phyloP scores from a whole-genome alignment of 1,284 basidiomycete genomes.

The Irpex rosettiformis region DNA sequence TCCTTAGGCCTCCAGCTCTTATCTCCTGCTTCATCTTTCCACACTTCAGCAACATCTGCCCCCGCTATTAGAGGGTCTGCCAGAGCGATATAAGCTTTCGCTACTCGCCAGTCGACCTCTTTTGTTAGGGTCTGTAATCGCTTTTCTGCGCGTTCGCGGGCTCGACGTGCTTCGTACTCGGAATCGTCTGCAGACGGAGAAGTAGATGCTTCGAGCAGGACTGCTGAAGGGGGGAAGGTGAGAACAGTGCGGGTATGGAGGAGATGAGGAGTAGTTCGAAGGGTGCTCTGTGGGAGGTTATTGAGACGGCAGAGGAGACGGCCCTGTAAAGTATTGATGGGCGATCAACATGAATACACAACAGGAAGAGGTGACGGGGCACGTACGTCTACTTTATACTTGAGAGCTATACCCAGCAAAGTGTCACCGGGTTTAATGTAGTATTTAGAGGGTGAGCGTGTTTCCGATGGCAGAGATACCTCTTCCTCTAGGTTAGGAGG shows the following conservation, averaged over 20 bases:
- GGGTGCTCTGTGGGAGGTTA: slow-evolving; percentile 57
- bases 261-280: slow-evolving; percentile 69
- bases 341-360: too few relatives aligned
- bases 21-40: slow-evolving; percentile 27
- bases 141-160: slow-evolving; percentile 54
- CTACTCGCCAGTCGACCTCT: slow-evolving; percentile 63
- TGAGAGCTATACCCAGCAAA: slow-evolving; percentile 61
- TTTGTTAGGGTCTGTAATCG: slow-evolving; percentile 63
- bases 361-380: slow-evolving; percentile 1
- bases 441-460: slow-evolving; percentile 38
- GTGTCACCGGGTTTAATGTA: slow-evolving; percentile 61
- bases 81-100: slow-evolving; percentile 63
- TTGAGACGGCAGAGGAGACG: slow-evolving; percentile 61
- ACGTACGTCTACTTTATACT: slow-evolving; percentile 59
- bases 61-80: slow-evolving; percentile 35
- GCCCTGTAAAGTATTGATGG: too few relatives aligned
- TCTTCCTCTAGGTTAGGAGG: neutral
- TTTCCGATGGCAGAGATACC: neutral
- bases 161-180: slow-evolving; percentile 38
- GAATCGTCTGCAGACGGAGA: slow-evolving; percentile 28
- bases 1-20: slow-evolving; percentile 9
- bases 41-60: slow-evolving; percentile 34
- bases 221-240: slow-evolving; percentile 42
- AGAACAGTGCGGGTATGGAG: slow-evolving; percentile 66
- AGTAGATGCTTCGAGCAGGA: slow-evolving; percentile 13